These are phyloP conservation scores for Letharia lupina DNA, from an alignment of 495 filamentous ascomycete species.

Conservation along the genomic window DNA sequence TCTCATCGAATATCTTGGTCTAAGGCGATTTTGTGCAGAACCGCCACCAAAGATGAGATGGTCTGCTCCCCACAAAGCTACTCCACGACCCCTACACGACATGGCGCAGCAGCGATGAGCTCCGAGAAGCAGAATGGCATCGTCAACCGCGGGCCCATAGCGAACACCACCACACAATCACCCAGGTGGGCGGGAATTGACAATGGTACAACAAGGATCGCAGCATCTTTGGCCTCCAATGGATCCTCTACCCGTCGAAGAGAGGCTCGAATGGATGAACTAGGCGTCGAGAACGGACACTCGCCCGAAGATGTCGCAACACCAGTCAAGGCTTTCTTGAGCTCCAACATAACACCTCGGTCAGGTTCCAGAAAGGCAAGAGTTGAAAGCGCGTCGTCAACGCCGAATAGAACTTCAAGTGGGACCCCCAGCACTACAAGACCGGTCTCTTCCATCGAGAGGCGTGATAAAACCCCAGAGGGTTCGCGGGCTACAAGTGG, in stretches of 20 bases:
- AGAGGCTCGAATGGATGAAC: conserved; percentile 31
- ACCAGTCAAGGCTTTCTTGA: conserved; percentile 47
- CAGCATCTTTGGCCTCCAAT: conserved; percentile 31
- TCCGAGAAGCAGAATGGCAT: conserved; percentile 10
- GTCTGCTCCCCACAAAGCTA: conserved; percentile 7
- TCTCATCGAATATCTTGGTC: not conserved
- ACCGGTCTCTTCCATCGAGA: conserved; percentile 29
- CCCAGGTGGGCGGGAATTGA: conserved; percentile 11
- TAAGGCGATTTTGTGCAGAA: not conserved
- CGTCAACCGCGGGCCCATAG: conserved; percentile 9
- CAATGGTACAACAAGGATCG: conserved; percentile 34
- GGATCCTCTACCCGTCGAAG: conserved; percentile 35
- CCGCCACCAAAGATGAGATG: conserved; percentile 7
- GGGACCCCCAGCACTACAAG: conserved; percentile 34
- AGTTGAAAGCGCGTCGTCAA: conserved; percentile 54
- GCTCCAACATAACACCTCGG: conserved; percentile 62
- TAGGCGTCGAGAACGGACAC: conserved; percentile 25
- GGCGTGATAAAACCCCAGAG: conserved; percentile 24
- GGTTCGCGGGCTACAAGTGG: conserved; percentile 7
- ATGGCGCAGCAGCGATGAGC: conserved; percentile 13
- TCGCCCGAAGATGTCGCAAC: conserved; percentile 39
- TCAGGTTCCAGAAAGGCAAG: conserved; percentile 58
- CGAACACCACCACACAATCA: conserved; percentile 7
- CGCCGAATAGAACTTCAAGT: conserved; percentile 49
- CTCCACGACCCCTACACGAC: not conserved